These are phyloP conservation scores for Eucalyptus coolabah DNA, from an alignment of 345 rosid species.

Conservation along the genomic window DNA sequence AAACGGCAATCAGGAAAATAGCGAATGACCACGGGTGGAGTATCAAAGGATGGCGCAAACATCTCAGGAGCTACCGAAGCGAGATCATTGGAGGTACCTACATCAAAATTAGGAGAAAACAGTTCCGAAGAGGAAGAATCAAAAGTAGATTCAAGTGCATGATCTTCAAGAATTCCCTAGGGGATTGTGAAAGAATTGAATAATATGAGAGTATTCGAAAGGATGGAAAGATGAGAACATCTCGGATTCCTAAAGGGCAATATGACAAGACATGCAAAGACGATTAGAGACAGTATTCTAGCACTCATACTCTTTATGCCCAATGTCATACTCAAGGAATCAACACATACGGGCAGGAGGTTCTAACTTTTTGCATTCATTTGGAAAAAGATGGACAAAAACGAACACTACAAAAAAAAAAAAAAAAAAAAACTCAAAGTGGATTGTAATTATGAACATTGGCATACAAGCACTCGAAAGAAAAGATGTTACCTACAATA, in stretches of 20 bases:
- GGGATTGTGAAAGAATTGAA: background rate
- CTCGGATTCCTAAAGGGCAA: background rate
- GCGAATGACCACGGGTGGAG: background rate
- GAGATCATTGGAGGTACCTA: background rate
- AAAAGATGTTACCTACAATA: background rate
- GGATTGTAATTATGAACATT: background rate
- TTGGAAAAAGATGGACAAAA: background rate
- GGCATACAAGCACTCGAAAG: background rate
- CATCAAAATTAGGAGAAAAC: background rate
- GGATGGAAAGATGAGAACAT: background rate
- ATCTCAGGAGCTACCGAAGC: background rate
- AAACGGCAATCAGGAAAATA: background rate
- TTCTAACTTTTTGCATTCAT: background rate
- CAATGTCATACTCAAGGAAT: background rate
- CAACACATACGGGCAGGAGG: background rate
- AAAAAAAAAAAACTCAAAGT: background rate
- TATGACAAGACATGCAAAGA: background rate
- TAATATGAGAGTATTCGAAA: background rate
- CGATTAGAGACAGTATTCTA: background rate
- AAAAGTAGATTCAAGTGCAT: background rate
- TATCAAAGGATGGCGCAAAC: background rate
- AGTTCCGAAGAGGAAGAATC: background rate
- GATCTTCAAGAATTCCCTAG: background rate
- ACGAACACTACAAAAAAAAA: too few species aligned
- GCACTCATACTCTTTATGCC: background rate